phyloP scores from a whole-genome alignment of 225 moss, liverwort and hornwort genomes.

The Antitrichia curtipendula region DNA sequence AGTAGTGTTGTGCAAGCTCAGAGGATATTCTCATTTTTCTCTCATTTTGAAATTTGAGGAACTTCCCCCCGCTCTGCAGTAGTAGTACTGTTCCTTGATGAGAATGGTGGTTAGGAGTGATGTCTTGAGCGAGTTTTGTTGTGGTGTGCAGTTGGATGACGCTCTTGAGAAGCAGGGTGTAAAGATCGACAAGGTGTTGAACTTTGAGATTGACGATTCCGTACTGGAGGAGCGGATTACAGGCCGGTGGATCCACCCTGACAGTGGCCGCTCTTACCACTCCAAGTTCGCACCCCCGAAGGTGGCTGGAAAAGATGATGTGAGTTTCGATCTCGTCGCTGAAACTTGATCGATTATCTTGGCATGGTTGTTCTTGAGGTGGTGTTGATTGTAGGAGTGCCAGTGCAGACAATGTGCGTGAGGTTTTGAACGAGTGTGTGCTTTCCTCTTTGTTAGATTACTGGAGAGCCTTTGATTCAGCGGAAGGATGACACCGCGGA shows the following conservation, averaged over 20 bases:
- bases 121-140: not conserved
- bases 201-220: constrained; percentile 70
- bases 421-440: not conserved
- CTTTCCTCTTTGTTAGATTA: constrained; percentile 1
- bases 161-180: constrained; percentile 66
- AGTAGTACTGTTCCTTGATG: not conserved
- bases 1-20: not conserved
- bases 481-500: constrained; percentile 71
- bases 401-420: not conserved
- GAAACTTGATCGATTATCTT: not conserved
- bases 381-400: not conserved
- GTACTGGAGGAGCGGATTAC: constrained; percentile 82
- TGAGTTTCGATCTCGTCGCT: constrained; percentile 1
- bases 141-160: constrained; percentile 44
- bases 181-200: constrained; percentile 67
- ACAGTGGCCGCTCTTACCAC: constrained; percentile 81
- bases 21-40: not conserved
- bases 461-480: constrained; percentile 77
- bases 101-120: not conserved
- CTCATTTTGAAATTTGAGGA: not conserved
- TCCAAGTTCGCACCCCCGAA: constrained; percentile 76
- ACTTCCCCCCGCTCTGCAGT: not conserved
- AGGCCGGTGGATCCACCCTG: constrained; percentile 81
- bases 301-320: constrained; percentile 55
- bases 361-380: not conserved